Evolutionary conservation across 768 basidiomycete species (phyloP), one percentile per base, ranked within the genome.

Genomic region (Mycena vulgaris): DNA sequence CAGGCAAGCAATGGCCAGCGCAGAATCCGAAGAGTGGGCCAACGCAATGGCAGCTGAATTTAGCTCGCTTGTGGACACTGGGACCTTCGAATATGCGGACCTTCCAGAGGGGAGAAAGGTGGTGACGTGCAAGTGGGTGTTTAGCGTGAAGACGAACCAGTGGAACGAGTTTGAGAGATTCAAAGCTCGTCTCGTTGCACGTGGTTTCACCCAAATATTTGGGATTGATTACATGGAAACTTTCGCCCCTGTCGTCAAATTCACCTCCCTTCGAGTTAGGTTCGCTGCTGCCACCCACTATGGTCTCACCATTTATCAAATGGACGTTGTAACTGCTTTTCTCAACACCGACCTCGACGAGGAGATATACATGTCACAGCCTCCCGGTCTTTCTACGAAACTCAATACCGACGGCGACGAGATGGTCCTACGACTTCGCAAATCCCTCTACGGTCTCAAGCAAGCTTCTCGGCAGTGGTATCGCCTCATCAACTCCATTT

Each of bases 341-440:
- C 53, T 55, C 33, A 55, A 55, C 17, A 35, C 53, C 33, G 35
- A 55, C 3, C 53, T 55, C 6, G 45, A 60, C 30, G 58, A 60
- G 21, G 58, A 60, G 35, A 60, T 60, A 10, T n/a, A n/a, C n/a
- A 60, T 60, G 58, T 60, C 58, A 1, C 58, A 60, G 14, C 58
- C 58, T 2, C 53, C 53, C 1, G 58, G 58, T 14, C 58, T 60
- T 48, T 45, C 45, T 14, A 42, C 45, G n/a, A 60, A 60, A 60
- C 58, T 60, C 45, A 60, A 60, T 30, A 31, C 45, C 1, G n/a
- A 48, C 5, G 45, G 30, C 14, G 31, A 55, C 3, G 53, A 55
- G 16, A 55, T 55, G 53, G 53, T 55, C 21, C 14, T 55, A 35
- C 31, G 53, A 10, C 53, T 55, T 3, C 53, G 37, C 23, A 55